These are phyloP conservation scores for Oxytropis ochrocephala DNA, from an alignment of 306 rosid genomes.

Conservation along the genomic window DNA sequence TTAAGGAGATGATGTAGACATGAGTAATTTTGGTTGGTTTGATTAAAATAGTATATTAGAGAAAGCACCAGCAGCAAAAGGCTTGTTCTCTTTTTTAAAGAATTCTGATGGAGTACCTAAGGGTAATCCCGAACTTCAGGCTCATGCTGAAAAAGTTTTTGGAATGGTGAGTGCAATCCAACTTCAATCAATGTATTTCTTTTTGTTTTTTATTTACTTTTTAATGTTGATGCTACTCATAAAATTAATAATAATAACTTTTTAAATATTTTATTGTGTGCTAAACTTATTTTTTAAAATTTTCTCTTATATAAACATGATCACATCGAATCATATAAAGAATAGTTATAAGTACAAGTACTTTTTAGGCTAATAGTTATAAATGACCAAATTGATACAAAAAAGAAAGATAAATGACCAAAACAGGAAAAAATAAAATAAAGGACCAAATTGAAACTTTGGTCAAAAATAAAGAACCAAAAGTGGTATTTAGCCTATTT, in stretches of 20 bases:
- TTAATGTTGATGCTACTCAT: not conserved
- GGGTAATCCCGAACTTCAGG: conserved; percentile 6
- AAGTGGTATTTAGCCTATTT: no score
- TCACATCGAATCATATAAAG: no score
- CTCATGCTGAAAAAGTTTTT: conserved; percentile 21
- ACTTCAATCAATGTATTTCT: not conserved
- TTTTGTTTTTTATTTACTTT: not conserved
- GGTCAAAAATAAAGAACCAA: no score
- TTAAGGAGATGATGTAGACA: not conserved
- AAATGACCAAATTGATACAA: no score
- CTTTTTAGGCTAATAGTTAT: no score
- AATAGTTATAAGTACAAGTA: no score
- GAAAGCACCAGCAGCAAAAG: conserved; percentile 21
- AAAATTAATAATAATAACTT: not conserved
- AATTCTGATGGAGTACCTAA: not conserved
- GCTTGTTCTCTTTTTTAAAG: conserved; percentile 22
- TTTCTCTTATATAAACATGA: no score
- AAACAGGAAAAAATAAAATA: no score
- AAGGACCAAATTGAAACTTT: no score
- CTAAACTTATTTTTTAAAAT: no score
- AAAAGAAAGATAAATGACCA: no score
- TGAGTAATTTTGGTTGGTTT: not conserved
- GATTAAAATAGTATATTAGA: conserved; percentile 21
- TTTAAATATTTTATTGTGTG: no score
- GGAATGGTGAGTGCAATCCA: conserved; percentile 9